A percentile compares a stretch with the other conserved stretches of the same genome.
These are phyloP conservation scores for Alternaria angustiovoidea DNA, from an alignment of 2,329 filamentous ascomycete species.

Conservation along the genomic window DNA sequence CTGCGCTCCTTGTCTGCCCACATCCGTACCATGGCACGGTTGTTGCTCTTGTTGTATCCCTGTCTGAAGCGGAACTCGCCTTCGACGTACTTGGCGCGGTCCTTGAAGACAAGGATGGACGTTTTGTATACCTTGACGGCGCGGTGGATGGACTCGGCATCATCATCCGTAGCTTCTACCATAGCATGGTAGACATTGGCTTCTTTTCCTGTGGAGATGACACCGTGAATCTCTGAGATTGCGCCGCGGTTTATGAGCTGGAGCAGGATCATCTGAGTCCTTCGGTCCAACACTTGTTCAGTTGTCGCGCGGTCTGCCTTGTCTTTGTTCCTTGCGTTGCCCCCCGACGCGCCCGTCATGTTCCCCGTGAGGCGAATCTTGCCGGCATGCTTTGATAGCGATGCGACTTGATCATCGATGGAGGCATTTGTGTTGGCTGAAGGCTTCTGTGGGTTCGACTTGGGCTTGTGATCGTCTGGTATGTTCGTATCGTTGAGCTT, in stretches of 20 bases:
- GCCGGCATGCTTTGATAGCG: slow-evolving; percentile 82
- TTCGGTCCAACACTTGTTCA: slow-evolving; percentile 92
- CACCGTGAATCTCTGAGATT: slow-evolving; percentile 91
- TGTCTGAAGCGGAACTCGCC: slow-evolving; percentile 92
- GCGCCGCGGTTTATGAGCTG: slow-evolving; percentile 94
- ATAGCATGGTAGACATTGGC: slow-evolving; percentile 97
- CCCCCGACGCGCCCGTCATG: slow-evolving; percentile 61
- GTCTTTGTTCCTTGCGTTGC: slow-evolving; percentile 69
- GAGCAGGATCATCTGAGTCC: slow-evolving; percentile 92
- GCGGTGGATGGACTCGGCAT: slow-evolving; percentile 67
- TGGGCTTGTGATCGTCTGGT: slow-evolving; percentile 65
- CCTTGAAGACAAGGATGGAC: slow-evolving; percentile 96
- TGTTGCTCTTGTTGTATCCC: slow-evolving; percentile 93
- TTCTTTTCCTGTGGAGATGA: slow-evolving; percentile 95
- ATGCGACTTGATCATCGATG: slow-evolving; percentile 86
- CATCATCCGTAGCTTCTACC: slow-evolving; percentile 55
- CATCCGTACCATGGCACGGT: slow-evolving; percentile 95
- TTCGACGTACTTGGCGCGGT: slow-evolving; percentile 92
- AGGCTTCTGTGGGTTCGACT: slow-evolving; percentile 74
- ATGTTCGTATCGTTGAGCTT: slow-evolving; percentile 66
- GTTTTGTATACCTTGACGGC: slow-evolving; percentile 99
- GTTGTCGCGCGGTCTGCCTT: slow-evolving; percentile 92
- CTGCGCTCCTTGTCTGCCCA: slow-evolving; percentile 99
- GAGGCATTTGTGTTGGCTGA: slow-evolving; percentile 79
- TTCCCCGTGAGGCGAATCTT: slow-evolving; percentile 80